Conservation (phyloP, 495 filamentous ascomycete genomes). For the Tuber indicum region DNA sequence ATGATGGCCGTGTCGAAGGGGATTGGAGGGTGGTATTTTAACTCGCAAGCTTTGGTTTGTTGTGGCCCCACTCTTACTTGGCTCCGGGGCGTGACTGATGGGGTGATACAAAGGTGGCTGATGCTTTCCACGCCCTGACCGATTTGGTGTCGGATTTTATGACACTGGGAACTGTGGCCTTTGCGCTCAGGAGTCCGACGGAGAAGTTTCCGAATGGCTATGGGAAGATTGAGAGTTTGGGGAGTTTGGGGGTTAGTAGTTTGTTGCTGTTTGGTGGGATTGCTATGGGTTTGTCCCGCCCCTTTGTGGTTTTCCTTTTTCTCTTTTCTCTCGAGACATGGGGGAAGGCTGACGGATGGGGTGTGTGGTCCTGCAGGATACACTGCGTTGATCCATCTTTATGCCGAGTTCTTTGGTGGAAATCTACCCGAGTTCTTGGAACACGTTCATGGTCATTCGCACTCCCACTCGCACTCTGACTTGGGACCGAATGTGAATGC, state of each 20-base stretch:
- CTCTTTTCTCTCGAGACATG: neutral
- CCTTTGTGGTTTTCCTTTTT: constrained; percentile 9
- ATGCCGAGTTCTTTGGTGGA: constrained; percentile 68
- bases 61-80: neutral
- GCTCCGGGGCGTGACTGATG: neutral
- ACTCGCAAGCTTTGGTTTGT: constrained; percentile 77
- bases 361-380: constrained; percentile 25
- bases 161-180: constrained; percentile 86
- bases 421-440: constrained; percentile 56
- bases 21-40: constrained; percentile 83
- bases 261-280: constrained; percentile 80
- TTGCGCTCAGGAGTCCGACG: constrained; percentile 76
- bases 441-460: constrained; percentile 55
- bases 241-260: constrained; percentile 83
- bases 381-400: constrained; percentile 48
- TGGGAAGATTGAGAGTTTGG: constrained; percentile 94
- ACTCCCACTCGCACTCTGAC: constrained; percentile 53
- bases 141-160: constrained; percentile 92
- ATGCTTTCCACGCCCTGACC: constrained; percentile 89
- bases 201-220: constrained; percentile 80
- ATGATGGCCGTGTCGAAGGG: constrained; percentile 92
- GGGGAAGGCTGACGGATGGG: neutral
- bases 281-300: constrained; percentile 56
- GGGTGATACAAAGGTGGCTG: constrained; percentile 49
- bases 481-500: constrained; percentile 79